Evolutionary conservation across 176 grass and related monocot genomes (phyloP).

Genomic region (Cymbopogon citratus): DNA sequence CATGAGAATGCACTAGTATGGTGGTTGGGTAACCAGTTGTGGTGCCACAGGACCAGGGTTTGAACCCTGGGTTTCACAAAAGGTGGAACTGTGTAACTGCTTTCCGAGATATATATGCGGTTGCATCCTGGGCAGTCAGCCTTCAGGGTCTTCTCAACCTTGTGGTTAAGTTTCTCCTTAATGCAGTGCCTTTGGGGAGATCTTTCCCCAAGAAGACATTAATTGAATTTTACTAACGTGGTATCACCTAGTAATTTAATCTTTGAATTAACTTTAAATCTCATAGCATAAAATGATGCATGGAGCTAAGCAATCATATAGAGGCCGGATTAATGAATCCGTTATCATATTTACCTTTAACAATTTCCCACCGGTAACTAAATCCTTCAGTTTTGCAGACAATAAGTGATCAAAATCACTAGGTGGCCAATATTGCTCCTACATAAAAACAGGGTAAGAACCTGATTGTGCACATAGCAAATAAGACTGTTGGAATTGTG

Average conservation of each 20-base stretch:
- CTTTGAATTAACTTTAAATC: not conserved
- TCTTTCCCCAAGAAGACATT: not conserved
- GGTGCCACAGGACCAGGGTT: no score
- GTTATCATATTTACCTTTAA: slow-evolving; percentile 44
- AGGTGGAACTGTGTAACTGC: no score
- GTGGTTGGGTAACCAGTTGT: no score
- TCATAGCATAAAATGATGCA: not conserved
- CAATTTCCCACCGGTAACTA: slow-evolving; percentile 53
- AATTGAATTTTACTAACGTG: slow-evolving; percentile 6
- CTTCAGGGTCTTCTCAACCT: not conserved
- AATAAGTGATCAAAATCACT: slow-evolving; percentile 64
- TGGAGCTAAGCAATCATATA: not conserved
- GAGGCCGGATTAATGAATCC: no score
- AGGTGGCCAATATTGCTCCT: slow-evolving; percentile 56
- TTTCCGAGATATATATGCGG: no score
- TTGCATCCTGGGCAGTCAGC: not conserved
- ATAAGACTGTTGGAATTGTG: no score
- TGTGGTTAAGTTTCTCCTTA: not conserved
- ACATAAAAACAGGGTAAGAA: slow-evolving; percentile 21
- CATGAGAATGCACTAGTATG: no score
- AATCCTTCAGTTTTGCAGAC: slow-evolving; percentile 55
- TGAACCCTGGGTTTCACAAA: no score
- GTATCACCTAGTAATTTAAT: not conserved
- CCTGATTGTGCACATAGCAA: not conserved
- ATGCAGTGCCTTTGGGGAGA: not conserved